Conservation (phyloP, 768 basidiomycete species). For the Leucocoprinus sp. region DNA sequence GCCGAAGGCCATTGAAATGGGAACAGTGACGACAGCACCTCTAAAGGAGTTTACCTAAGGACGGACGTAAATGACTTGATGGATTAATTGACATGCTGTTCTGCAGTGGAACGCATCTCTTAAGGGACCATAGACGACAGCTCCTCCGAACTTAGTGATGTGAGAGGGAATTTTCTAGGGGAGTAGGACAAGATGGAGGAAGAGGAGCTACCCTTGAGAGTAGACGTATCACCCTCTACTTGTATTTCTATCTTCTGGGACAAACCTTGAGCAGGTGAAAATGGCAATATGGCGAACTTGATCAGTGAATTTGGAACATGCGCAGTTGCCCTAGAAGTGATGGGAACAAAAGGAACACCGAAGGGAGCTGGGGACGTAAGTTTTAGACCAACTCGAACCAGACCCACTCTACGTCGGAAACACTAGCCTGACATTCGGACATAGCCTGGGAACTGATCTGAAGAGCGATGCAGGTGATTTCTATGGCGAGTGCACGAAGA, state of each 20-base stretch:
- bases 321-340: slow-evolving; percentile 72
- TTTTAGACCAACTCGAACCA: slow-evolving; percentile 78
- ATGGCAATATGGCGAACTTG: slow-evolving; percentile 77
- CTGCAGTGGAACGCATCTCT: too few relatives aligned
- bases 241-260: slow-evolving; percentile 91
- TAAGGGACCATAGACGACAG: too few relatives aligned
- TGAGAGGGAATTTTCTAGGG: too few relatives aligned
- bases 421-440: slow-evolving; percentile 80
- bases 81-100: too few relatives aligned
- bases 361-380: slow-evolving; percentile 36
- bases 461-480: slow-evolving; percentile 77
- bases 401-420: slow-evolving; percentile 86
- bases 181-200: not conserved
- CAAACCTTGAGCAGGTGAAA: slow-evolving; percentile 79
- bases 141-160: too few relatives aligned
- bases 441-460: slow-evolving; percentile 88
- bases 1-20: too few relatives aligned
- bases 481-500: slow-evolving; percentile 61
- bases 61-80: too few relatives aligned
- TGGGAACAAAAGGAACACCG: too few relatives aligned
- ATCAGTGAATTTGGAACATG: slow-evolving; percentile 76
- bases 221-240: slow-evolving; percentile 79
- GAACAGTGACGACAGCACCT: too few relatives aligned
- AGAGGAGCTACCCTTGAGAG: slow-evolving; percentile 46
- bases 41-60: too few relatives aligned